Evolutionary conservation across 2,329 filamentous ascomycete genomes (phyloP).

Genomic region (Colletotrichum plurivorum): DNA sequence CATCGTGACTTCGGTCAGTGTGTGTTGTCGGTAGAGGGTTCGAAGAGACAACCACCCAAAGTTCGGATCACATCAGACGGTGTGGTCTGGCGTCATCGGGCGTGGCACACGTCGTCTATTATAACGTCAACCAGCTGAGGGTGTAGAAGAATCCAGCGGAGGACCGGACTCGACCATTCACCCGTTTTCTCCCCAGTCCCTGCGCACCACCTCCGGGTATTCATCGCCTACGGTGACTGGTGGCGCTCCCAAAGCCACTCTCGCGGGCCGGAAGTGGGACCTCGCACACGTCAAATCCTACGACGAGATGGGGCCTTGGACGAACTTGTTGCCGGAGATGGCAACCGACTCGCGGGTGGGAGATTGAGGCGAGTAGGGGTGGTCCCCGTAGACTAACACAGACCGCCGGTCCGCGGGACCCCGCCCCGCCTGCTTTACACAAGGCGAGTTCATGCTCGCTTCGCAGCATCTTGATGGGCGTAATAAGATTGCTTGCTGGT

Average conservation of each 20-base stretch:
- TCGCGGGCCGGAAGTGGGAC: background rate
- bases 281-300: background rate
- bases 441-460: background rate
- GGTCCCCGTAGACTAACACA: background rate
- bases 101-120: background rate
- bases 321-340: slow-evolving; percentile 33
- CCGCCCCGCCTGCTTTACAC: background rate
- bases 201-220: background rate
- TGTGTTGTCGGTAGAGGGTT: no score
- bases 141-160: background rate
- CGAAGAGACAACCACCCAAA: no score
- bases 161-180: slow-evolving; percentile 3
- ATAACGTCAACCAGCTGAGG: background rate
- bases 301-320: slow-evolving; percentile 6
- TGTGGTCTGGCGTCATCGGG: background rate
- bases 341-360: slow-evolving; percentile 25
- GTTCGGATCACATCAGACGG: background rate
- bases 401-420: background rate
- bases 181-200: background rate
- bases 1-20: slow-evolving; percentile 5
- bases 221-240: background rate
- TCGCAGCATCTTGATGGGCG: background rate
- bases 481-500: background rate
- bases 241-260: background rate
- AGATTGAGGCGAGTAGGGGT: slow-evolving; percentile 24